Evolutionary conservation across 192 early-diverging fungal genomes (phyloP), one percentile per base, ranked within the genome.

Genomic region (Globomyces pollinis-pini): DNA sequence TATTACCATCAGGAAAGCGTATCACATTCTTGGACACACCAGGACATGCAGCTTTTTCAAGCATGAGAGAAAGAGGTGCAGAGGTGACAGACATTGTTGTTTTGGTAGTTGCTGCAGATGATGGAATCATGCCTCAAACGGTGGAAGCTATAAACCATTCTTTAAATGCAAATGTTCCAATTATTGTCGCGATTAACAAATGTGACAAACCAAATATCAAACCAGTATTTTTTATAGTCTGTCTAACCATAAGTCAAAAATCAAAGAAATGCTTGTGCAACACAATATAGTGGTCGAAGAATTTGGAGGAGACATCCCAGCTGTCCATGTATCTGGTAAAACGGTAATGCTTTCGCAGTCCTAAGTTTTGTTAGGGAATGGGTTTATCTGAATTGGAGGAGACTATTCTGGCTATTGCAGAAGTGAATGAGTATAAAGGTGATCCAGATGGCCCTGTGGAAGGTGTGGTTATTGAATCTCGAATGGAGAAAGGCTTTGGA

Each of bases 111-210:
- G 93, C 93, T 2, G 95, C 92, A 7, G 95, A 96, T 63, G 95
- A 96, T 68, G 95, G 95, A 3, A 87, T 98, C 24, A 98, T 96
- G 95, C 95, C 95, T 1, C 95, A 98, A 67, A 98, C 95, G 1
- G 73, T 88, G 6, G 95, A 98, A 68, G 93, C 95, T 6, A 91
- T 98, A 51, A 80, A 91, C 63, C 93, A 94, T 69, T 89, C 93
- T 4, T 76, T 86, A 31, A 82, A 64, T n/a, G 67, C 67, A 1
- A 50, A 53, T 24, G 77, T 93, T 16, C 91, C 93, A 18, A 84
- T 98, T 34, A 85, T 98, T 59, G 93, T 98, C 0, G 95, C 95
- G 0, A 86, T 98, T 54, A 98, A 95, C 81, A 98, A 98, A 69
- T 95, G 93, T 66, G 95, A 98, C 72, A 96, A 93, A 61, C 87